Evolutionary conservation across 106 monocot genomes (phyloP).

Genomic region (Allium fistulosum): DNA sequence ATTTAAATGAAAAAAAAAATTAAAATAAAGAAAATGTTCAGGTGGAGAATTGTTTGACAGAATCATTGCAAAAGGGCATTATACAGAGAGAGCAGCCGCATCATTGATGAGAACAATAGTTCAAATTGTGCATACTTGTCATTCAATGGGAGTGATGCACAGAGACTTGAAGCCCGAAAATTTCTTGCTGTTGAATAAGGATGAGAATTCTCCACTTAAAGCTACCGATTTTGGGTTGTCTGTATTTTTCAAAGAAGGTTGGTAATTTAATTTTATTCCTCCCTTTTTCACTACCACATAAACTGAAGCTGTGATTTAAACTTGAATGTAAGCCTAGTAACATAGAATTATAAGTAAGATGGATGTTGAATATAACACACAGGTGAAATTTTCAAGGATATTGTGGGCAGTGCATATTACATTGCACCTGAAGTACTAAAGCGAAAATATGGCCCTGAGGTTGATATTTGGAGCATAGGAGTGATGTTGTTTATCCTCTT

Average conservation of each 20-base stretch:
- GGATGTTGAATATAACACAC: neutral
- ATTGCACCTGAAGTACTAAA: slow-evolving; percentile 67
- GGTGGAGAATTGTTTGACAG: slow-evolving; percentile 44
- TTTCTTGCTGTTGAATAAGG: slow-evolving; percentile 49
- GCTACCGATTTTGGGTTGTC: slow-evolving; percentile 64
- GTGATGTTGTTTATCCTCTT: slow-evolving; percentile 68
- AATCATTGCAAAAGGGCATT: slow-evolving; percentile 42
- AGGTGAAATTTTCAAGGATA: slow-evolving; percentile 55
- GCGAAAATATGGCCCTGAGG: slow-evolving; percentile 57
- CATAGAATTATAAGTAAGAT: neutral
- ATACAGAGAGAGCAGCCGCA: slow-evolving; percentile 36
- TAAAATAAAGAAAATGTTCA: too few species aligned
- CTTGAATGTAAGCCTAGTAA: neutral
- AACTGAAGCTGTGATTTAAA: neutral
- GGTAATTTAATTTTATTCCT: neutral
- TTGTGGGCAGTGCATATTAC: slow-evolving; percentile 66
- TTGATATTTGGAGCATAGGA: slow-evolving; percentile 63
- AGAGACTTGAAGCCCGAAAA: slow-evolving; percentile 70
- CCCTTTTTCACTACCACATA: neutral
- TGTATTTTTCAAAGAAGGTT: slow-evolving; percentile 69
- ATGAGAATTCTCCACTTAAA: slow-evolving; percentile 45
- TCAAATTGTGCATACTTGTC: slow-evolving; percentile 52
- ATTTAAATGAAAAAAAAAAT: too few species aligned
- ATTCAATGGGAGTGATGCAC: slow-evolving; percentile 67
- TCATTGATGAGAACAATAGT: slow-evolving; percentile 46